Base-by-base conservation (phyloP, 1,139 yeast genomes). In the Hyphopichia burtonii region DNA sequence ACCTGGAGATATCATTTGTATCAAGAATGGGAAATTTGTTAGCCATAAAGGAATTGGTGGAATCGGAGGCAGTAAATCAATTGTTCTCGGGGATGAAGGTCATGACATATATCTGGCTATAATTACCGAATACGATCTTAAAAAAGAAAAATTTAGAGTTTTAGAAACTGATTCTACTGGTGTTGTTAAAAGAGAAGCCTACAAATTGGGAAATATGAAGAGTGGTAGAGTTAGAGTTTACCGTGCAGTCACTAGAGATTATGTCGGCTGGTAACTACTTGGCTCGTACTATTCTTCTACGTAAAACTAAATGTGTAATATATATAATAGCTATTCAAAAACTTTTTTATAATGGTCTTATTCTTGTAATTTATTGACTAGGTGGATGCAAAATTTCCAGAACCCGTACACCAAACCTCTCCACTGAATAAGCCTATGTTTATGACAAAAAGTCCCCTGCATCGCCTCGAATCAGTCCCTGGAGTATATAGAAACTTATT, bases 1-100 rank as follows among this genome's bases (percentile, higher is more conserved):
- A 40, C 83, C 94, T 0, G 99, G 99, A 44, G 98, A 93, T 59
- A 72, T 93, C 15, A 65, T 89, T 38, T 85, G 89, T 46, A 77
- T 89, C 49, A 79, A 83, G 53, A 80, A 81, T 45, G 96, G 90
- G 9, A 77, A 76, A 47, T 90, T 91, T 64, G 81, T 78, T 45
- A 78, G 83, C 8, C 88, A 83, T 52, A 83, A 83, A 56, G 77
- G 83, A 41, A 56, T 80, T 34, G 75, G 80, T 12, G 90, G 91
- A 17, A 52, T 59, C 41, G 65, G 61, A 3, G 53, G 55, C 2
- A 54, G 56, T 41, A 75, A 69, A 49, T 49, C 66, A 2, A 45
- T 65, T 37, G 63, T 64, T 1, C 61, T 89, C 16, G 76, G 76
- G 2, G 73, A 63, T 14, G 63, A 59, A 15, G 64, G 59, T 11